Evolutionary conservation across 2,329 filamentous ascomycete species (phyloP).

Genomic region (Aureobasidium namibiae): DNA sequence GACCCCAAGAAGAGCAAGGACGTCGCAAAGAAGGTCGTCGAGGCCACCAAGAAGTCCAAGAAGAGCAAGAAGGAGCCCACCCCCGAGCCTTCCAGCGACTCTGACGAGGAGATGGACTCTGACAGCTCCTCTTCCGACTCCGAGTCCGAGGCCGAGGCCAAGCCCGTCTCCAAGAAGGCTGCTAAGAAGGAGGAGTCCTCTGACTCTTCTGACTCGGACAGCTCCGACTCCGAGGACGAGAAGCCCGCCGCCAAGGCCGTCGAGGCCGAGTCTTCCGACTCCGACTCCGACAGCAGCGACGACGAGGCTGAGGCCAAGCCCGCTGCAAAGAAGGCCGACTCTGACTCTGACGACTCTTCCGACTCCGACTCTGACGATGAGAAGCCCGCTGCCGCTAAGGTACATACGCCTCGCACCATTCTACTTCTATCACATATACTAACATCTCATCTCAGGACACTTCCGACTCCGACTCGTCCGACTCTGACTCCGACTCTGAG

Average conservation of each 20-base stretch:
- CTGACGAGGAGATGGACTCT: slow-evolving; percentile 28
- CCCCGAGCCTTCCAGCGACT: slow-evolving; percentile 32
- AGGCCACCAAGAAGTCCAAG: slow-evolving; percentile 42
- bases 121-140: slow-evolving; percentile 23
- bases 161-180: slow-evolving; percentile 23
- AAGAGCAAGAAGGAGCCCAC: slow-evolving; percentile 41
- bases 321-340: slow-evolving; percentile 27
- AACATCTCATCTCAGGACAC: not conserved
- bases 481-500: slow-evolving; percentile 25
- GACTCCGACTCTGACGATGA: slow-evolving; percentile 22
- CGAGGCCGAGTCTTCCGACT: slow-evolving; percentile 18
- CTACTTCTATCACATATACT: not conserved
- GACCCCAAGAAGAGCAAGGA: slow-evolving; percentile 62
- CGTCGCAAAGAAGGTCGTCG: slow-evolving; percentile 51
- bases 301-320: slow-evolving; percentile 22
- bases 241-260: slow-evolving; percentile 26
- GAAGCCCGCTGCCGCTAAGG: slow-evolving; percentile 25
- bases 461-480: slow-evolving; percentile 17
- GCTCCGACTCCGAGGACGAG: slow-evolving; percentile 22
- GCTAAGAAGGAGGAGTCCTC: slow-evolving; percentile 17
- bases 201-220: slow-evolving; percentile 18
- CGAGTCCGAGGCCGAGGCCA: slow-evolving; percentile 23
- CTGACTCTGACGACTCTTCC: slow-evolving; percentile 12
- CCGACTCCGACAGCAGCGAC: slow-evolving; percentile 18
- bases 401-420: not conserved